Base-by-base conservation (phyloP, 768 basidiomycete species). In the Russula brevipes region DNA sequence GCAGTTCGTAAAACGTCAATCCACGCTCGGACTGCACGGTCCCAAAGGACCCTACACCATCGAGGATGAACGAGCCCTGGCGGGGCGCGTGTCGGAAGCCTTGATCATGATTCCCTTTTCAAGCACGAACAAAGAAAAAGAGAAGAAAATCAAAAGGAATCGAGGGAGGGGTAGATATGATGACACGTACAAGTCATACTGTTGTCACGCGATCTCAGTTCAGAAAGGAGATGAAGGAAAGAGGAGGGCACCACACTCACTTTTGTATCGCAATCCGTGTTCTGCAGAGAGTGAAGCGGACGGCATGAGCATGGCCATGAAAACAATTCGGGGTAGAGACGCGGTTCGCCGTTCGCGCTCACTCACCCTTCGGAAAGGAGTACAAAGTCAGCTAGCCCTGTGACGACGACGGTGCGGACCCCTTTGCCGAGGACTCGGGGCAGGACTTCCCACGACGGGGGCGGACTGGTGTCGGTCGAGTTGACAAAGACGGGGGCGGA, bases 161-260 rank as follows among this genome's bases (percentile, higher is more conserved):
- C 35, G 16, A 44, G 17, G 38, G 3, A 50, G 7, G 2, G 9
- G 14, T 17, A 31, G 30, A 47, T 17, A 42, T 6, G 33, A 59
- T 19, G 19, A 30, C 31, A 66, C 66, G 59, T 19, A 67, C 66
- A 67, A 16, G 66, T 67, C 66, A 66, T 67, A 44, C 66, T 67
- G 31, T 47, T 39, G 24, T 53, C 24, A 4, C 7, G 10, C 24
- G 35, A 10, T 36, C 5, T 35, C 31, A 31, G 9, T 17, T n/a
- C 38, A 35, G 41, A 54, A 12, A 44, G 17, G 36, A 3, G 3
- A 19, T 16, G 24, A 8, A 5, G 10, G 31, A 49, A 24, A 42
- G 41, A 44, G 46, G n/a, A 5, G 5, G 16, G 44, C n/a, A 19
- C 12, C 5, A 24, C 4, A 54, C 67, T 46, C 44, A 68, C 67